phyloP scores from a whole-genome alignment of 495 filamentous ascomycete species.

The Clavariopsis aquatica region DNA sequence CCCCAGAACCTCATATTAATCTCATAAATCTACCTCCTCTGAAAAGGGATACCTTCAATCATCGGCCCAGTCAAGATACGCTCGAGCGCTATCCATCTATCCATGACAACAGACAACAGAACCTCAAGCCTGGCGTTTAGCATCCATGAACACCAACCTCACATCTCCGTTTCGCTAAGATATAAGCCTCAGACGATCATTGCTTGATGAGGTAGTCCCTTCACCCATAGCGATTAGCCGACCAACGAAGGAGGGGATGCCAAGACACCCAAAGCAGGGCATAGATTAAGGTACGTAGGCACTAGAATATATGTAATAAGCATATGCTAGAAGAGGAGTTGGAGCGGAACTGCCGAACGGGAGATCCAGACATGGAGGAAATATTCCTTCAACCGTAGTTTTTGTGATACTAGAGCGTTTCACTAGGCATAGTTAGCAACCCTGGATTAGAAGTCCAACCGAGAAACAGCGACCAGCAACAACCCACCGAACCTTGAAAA shows the following conservation, averaged over 20 bases:
- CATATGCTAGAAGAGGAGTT: neutral
- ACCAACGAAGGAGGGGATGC: neutral
- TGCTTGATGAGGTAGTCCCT: neutral
- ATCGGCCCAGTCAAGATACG: neutral
- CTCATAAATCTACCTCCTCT: too few relatives aligned
- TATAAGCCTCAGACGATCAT: slow-evolving; percentile 13
- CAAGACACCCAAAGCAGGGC: neutral
- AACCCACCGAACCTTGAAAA: too few relatives aligned
- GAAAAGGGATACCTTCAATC: too few relatives aligned
- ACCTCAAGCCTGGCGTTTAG: neutral
- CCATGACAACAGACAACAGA: too few relatives aligned
- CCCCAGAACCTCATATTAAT: too few relatives aligned
- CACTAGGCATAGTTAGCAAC: too few relatives aligned
- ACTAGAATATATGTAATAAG: neutral
- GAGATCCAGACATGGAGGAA: neutral
- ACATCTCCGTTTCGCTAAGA: neutral
- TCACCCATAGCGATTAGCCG: slow-evolving; percentile 13
- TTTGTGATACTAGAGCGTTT: too few relatives aligned
- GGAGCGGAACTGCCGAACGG: neutral
- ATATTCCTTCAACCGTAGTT: too few relatives aligned
- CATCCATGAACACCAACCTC: neutral
- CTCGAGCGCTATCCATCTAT: neutral
- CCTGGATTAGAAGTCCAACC: too few relatives aligned
- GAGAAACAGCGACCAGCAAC: too few relatives aligned
- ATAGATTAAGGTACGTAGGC: slow-evolving; percentile 7